These are phyloP conservation scores for Backusella sp. DNA, from an alignment of 192 early-diverging fungal species.

Conservation along the genomic window DNA sequence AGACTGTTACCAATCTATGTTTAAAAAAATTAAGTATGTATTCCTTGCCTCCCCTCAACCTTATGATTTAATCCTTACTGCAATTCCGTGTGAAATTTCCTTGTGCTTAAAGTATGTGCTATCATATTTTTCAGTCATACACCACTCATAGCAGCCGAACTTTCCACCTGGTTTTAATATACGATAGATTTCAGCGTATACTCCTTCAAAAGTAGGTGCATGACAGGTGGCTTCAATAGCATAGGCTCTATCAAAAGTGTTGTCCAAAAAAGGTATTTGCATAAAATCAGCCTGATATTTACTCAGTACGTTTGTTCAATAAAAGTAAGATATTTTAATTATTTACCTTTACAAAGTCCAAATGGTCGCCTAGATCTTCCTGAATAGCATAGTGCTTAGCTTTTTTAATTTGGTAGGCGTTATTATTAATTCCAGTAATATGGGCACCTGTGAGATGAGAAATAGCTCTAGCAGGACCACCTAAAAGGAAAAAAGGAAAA, in stretches of 20 bases:
- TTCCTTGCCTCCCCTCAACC: neutral
- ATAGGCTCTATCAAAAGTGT: conserved; percentile 84
- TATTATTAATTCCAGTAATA: conserved; percentile 93
- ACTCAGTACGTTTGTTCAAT: neutral
- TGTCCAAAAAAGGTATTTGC: conserved; percentile 82
- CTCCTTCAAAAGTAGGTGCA: conserved; percentile 77
- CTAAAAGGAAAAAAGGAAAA: conserved; percentile 34
- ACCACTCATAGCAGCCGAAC: conserved; percentile 96
- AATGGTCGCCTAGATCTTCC: conserved; percentile 53
- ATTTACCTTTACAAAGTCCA: conserved; percentile 48
- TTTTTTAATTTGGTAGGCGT: conserved; percentile 87
- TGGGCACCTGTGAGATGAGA: conserved; percentile 82
- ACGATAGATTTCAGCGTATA: conserved; percentile 87
- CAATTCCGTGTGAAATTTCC: conserved; percentile 76
- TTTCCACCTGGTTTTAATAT: conserved; percentile 91
- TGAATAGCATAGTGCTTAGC: conserved; percentile 69
- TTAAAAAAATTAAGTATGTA: neutral
- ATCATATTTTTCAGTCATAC: conserved; percentile 88
- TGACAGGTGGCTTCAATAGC: conserved; percentile 96
- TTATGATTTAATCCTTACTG: conserved; percentile 38
- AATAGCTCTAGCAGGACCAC: conserved; percentile 90
- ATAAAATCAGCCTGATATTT: conserved; percentile 75
- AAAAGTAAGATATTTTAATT: neutral
- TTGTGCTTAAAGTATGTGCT: conserved; percentile 68
- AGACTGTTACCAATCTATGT: conserved; percentile 74